Percentiles rank a stretch among this genome's conserved stretches.
phyloP scores from a whole-genome alignment of 768 basidiomycete genomes.

The Russula griseocarnosa region DNA sequence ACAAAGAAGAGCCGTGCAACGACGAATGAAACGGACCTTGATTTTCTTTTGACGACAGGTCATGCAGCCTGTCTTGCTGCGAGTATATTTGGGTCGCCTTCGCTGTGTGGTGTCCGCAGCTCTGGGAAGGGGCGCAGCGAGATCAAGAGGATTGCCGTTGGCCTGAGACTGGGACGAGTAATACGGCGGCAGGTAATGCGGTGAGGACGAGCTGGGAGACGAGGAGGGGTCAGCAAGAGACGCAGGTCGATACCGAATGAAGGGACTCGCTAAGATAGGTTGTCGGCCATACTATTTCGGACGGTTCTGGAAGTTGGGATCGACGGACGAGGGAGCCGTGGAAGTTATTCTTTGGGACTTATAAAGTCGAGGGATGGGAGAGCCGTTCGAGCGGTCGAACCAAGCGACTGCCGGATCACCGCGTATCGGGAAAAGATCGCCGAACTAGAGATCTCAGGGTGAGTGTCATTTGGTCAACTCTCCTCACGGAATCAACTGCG shows the following conservation, averaged over 20 bases:
- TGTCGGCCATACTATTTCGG: conserved; percentile 35
- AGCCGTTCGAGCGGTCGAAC: conserved; percentile 30
- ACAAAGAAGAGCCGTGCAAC: not conserved
- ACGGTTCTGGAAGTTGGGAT: conserved; percentile 31
- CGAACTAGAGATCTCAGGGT: conserved; percentile 32
- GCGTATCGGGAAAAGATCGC: conserved; percentile 35
- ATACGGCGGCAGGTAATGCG: conserved; percentile 32
- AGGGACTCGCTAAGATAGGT: conserved; percentile 36
- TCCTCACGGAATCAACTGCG: conserved; percentile 27
- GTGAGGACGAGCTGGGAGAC: conserved; percentile 30
- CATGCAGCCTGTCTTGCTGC: conserved; percentile 91
- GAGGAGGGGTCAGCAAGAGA: conserved; percentile 17
- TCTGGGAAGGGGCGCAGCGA: conserved; percentile 41
- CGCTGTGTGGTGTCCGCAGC: conserved; percentile 55
- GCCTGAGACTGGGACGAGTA: conserved; percentile 35
- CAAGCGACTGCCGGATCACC: conserved; percentile 37
- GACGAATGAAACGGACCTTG: conserved; percentile 54
- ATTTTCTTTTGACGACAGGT: conserved; percentile 94
- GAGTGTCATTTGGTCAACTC: conserved; percentile 23
- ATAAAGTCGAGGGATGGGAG: conserved; percentile 29
- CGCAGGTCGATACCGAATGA: not conserved
- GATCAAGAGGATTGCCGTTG: conserved; percentile 40
- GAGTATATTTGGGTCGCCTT: conserved; percentile 88
- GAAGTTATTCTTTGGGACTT: conserved; percentile 33
- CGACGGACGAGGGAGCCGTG: conserved; percentile 31